Evolutionary conservation across 805 yeast genomes (phyloP).

Genomic region (Myxozyma kluyveri): DNA sequence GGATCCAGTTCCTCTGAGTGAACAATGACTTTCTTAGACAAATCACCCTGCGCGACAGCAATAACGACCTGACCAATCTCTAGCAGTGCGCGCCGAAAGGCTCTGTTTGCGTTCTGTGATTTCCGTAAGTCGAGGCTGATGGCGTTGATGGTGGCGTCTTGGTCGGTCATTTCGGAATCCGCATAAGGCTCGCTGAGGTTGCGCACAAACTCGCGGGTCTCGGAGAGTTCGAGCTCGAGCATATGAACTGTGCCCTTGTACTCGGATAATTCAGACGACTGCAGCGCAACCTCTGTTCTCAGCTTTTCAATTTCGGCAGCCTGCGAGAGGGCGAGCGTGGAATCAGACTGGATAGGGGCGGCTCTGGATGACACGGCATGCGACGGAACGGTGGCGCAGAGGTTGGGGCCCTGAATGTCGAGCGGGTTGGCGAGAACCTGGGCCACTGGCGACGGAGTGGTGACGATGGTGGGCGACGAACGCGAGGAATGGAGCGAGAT

Average conservation of each 20-base stretch:
- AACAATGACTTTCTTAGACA: constrained; percentile 73
- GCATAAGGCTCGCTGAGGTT: constrained; percentile 25
- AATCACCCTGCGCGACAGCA: constrained; percentile 85
- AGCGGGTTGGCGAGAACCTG: background rate
- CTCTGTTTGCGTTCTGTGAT: constrained; percentile 58
- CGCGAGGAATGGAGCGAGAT: background rate
- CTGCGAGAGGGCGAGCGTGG: background rate
- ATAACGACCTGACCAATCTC: constrained; percentile 85
- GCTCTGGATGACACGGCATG: constrained; percentile 3
- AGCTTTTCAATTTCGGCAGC: constrained; percentile 19
- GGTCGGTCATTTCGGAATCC: constrained; percentile 24
- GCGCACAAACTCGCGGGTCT: constrained; percentile 23
- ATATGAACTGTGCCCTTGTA: constrained; percentile 20
- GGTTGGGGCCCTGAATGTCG: background rate
- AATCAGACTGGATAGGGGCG: background rate
- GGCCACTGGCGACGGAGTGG: constrained; percentile 5
- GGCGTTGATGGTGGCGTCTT: constrained; percentile 12
- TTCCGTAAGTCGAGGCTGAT: constrained; percentile 38
- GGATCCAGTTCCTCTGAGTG: constrained; percentile 73
- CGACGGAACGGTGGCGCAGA: constrained; percentile 1
- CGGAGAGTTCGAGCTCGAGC: constrained; percentile 28
- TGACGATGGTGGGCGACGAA: background rate
- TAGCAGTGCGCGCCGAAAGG: constrained; percentile 57
- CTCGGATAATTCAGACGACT: constrained; percentile 21
- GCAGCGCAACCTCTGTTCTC: constrained; percentile 22